phyloP scores from a whole-genome alignment of 2,329 filamentous ascomycete species.

The Phialemonium atrogriseum region DNA sequence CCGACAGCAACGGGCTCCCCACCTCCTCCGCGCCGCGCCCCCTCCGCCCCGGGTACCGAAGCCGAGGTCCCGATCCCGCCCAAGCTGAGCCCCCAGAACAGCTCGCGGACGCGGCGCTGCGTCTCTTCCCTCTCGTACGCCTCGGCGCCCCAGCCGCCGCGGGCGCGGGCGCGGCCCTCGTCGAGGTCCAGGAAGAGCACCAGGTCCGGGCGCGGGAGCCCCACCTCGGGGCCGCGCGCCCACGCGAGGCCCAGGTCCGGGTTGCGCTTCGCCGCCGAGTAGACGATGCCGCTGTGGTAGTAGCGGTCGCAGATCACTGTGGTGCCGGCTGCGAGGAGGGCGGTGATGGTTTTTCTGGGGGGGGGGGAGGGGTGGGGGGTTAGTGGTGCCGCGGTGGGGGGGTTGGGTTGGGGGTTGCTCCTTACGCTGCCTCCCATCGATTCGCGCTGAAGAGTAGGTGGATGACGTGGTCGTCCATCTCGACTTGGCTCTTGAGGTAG shows the following conservation, averaged over 20 bases:
- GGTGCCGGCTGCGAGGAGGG: conserved; percentile 53
- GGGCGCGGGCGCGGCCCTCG: conserved; percentile 58
- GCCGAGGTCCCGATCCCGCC: conserved; percentile 30
- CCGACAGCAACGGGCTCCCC: conserved; percentile 10
- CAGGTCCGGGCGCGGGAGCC: conserved; percentile 78
- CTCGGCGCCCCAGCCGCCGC: conserved; percentile 86
- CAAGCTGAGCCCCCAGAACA: conserved; percentile 56
- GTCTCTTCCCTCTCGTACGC: conserved; percentile 79
- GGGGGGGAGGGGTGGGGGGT: neutral
- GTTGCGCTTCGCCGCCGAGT: conserved; percentile 80
- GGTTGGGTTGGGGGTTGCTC: conserved; percentile 7
- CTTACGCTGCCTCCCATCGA: conserved; percentile 67
- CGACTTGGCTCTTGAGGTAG: conserved; percentile 64
- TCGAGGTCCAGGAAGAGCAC: conserved; percentile 82
- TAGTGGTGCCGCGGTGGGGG: neutral
- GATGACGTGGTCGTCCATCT: conserved; percentile 81
- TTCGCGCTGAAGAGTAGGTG: conserved; percentile 89
- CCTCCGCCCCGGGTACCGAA: conserved; percentile 9
- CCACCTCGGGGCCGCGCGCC: conserved; percentile 78
- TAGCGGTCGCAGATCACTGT: conserved; percentile 87
- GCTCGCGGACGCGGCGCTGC: conserved; percentile 67
- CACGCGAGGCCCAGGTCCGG: conserved; percentile 62
- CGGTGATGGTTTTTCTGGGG: conserved; percentile 40
- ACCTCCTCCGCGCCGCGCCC: conserved; percentile 8
- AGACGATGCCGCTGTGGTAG: conserved; percentile 90